Percentiles rank a stretch among this genome's conserved stretches.
phyloP scores from a whole-genome alignment of 2,329 filamentous ascomycete species.

The Calonectria pseudoreteaudii region DNA sequence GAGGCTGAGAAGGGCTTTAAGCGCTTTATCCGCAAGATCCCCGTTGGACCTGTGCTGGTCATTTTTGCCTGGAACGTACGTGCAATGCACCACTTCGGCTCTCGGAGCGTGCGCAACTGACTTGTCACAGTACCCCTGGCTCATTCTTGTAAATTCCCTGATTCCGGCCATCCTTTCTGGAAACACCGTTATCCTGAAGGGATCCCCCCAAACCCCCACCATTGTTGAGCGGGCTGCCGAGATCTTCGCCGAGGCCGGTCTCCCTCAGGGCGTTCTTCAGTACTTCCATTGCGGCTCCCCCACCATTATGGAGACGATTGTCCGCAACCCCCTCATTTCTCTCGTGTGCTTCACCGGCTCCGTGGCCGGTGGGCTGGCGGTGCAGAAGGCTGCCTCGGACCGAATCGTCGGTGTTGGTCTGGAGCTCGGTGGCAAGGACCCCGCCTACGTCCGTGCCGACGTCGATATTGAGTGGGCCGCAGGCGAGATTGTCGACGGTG shows the following conservation, averaged over 20 bases:
- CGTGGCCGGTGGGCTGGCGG: conserved; percentile 85
- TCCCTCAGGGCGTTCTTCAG: conserved; percentile 87
- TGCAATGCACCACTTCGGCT: conserved; percentile 19
- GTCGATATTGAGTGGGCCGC: conserved; percentile 93
- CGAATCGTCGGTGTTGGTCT: conserved; percentile 88
- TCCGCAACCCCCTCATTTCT: conserved; percentile 80
- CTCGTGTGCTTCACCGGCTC: conserved; percentile 95
- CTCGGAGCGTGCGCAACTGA: conserved; percentile 14
- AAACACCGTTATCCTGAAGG: conserved; percentile 93
- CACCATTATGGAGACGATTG: conserved; percentile 79
- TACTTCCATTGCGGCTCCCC: conserved; percentile 92
- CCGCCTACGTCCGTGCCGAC: conserved; percentile 87
- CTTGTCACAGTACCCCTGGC: conserved; percentile 82
- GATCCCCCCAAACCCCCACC: conserved; percentile 93
- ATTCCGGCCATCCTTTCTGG: conserved; percentile 92
- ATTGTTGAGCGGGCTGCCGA: conserved; percentile 85
- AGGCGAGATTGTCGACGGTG: conserved; percentile 93
- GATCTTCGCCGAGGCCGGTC: conserved; percentile 82
- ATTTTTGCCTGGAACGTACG: conserved; percentile 97
- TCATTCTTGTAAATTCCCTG: conserved; percentile 92
- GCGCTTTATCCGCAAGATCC: conserved; percentile 88
- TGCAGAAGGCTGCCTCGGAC: conserved; percentile 86
- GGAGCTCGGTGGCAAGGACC: conserved; percentile 95
- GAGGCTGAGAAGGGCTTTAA: conserved; percentile 90
- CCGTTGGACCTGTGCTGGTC: conserved; percentile 87